These are phyloP conservation scores for Suillus bovinus DNA, from an alignment of 768 basidiomycete genomes.

Conservation along the genomic window DNA sequence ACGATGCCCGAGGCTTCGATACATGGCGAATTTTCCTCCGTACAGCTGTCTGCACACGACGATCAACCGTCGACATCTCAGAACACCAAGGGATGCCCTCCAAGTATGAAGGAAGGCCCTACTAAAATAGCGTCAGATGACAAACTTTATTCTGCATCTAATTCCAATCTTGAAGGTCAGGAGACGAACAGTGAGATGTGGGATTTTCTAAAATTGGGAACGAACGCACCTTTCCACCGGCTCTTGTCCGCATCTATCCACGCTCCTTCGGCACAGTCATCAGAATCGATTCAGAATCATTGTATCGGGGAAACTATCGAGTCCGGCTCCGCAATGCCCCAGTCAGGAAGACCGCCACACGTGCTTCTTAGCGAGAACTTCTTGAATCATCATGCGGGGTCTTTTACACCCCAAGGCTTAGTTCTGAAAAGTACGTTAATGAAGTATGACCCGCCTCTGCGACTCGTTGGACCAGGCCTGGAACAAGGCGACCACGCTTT, in stretches of 20 bases:
- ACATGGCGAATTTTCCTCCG: background rate
- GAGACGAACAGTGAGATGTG: background rate
- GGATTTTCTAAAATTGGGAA: background rate
- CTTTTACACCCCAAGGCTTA: background rate
- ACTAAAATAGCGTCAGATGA: background rate
- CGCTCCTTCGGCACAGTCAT: background rate
- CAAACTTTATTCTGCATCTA: background rate
- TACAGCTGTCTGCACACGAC: background rate
- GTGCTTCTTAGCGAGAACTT: background rate
- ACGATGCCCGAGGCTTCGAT: background rate
- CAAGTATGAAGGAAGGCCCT: background rate
- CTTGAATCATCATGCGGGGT: background rate
- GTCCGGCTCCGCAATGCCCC: background rate
- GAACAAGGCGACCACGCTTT: background rate
- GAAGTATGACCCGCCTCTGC: background rate
- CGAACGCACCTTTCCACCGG: background rate
- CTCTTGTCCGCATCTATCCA: background rate
- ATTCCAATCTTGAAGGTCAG: background rate
- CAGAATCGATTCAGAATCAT: background rate
- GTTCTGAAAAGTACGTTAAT: background rate
- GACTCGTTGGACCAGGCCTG: background rate
- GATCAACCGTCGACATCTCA: background rate
- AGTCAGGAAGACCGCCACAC: background rate
- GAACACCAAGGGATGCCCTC: background rate
- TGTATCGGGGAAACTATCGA: background rate